phyloP scores from a whole-genome alignment of 805 yeast genomes.

The Metschnikowia amazonensis region DNA sequence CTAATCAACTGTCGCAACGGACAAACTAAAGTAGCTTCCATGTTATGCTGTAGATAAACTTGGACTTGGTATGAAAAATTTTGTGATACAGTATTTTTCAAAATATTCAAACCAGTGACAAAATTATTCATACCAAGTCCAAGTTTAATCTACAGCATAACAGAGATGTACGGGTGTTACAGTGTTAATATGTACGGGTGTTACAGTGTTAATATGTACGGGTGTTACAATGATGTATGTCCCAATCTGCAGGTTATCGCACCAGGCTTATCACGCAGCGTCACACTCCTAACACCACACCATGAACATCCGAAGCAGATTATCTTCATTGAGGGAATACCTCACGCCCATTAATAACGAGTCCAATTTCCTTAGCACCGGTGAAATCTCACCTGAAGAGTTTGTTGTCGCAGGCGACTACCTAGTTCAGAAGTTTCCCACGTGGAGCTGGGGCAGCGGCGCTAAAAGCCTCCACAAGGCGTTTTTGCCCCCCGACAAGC shows the following conservation, averaged over 20 bases:
- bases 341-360: conserved; percentile 83
- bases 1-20: no score
- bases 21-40: no score
- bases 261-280: neutral
- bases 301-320: conserved; percentile 34
- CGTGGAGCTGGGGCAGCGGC: conserved; percentile 80
- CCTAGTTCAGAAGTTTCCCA: conserved; percentile 85
- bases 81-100: no score
- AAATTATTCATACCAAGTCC: no score
- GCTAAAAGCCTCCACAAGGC: conserved; percentile 44
- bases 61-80: no score
- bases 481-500: conserved; percentile 84
- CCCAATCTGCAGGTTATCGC: neutral
- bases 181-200: no score
- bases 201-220: no score
- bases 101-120: no score
- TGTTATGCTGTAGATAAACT: no score
- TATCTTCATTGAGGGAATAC: conserved; percentile 85
- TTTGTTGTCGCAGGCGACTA: conserved; percentile 94
- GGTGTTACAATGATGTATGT: no score
- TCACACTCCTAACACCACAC: neutral
- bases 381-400: conserved; percentile 94
- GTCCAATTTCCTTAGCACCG: conserved; percentile 83
- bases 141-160: no score
- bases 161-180: no score